Conservation (phyloP, 2,329 filamentous ascomycete species). For the Colletotrichum chrysophilum region DNA sequence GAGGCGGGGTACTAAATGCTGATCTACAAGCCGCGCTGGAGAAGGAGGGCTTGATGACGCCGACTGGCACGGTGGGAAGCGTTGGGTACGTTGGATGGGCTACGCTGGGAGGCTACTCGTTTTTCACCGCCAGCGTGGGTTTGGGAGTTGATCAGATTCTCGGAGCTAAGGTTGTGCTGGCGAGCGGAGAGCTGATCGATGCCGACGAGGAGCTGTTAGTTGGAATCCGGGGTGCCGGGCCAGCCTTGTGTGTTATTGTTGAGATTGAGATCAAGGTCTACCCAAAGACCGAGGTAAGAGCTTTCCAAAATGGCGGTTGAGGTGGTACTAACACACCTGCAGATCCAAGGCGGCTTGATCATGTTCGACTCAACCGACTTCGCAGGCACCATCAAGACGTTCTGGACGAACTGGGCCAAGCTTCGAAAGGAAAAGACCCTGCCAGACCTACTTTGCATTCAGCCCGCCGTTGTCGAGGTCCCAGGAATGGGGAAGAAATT, state of each 20-base stretch:
- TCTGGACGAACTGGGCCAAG: constrained; percentile 22
- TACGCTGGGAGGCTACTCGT: constrained; percentile 37
- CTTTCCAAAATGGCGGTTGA: background rate
- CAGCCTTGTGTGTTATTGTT: constrained; percentile 42
- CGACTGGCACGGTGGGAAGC: background rate
- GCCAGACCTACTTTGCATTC: constrained; percentile 26
- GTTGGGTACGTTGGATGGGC: constrained; percentile 40
- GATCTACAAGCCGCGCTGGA: background rate
- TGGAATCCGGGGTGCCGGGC: constrained; percentile 43
- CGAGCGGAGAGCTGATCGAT: constrained; percentile 38
- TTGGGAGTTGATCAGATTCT: constrained; percentile 41
- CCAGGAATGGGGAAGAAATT: constrained; percentile 33
- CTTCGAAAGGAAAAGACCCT: constrained; percentile 17
- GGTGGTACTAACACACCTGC: constrained; percentile 26
- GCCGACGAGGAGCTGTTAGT: constrained; percentile 40
- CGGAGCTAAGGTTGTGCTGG: constrained; percentile 40
- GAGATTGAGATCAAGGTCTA: constrained; percentile 45
- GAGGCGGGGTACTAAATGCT: constrained; percentile 7
- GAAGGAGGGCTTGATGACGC: constrained; percentile 3
- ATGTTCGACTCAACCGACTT: constrained; percentile 37
- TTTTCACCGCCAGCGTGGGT: constrained; percentile 32
- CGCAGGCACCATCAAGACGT: constrained; percentile 22
- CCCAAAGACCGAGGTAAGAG: constrained; percentile 33
- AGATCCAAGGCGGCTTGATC: constrained; percentile 24
- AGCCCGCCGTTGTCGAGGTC: constrained; percentile 33